Conservation (phyloP, 371 early-diverging fungal species). For the Circinella minor region DNA sequence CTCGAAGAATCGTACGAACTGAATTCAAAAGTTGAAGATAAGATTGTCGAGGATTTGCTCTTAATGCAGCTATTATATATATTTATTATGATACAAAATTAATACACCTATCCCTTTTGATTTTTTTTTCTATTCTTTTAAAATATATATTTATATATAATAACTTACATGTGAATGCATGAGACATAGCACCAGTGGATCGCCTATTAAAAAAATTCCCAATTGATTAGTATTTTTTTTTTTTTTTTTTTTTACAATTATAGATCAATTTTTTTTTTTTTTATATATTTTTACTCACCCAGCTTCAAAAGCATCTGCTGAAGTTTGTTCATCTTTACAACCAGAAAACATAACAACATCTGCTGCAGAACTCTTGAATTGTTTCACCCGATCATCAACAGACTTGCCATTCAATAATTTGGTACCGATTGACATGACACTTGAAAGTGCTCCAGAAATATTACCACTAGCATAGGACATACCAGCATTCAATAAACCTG, state of each 20-base stretch:
- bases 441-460: constrained; percentile 43
- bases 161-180: constrained; percentile 1
- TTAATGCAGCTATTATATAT: constrained; percentile 47
- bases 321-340: constrained; percentile 91
- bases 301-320: constrained; percentile 78
- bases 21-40: constrained; percentile 79
- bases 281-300: constrained; percentile 16
- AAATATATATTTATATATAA: background rate
- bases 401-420: constrained; percentile 44
- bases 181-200: constrained; percentile 36
- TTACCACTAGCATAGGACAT: constrained; percentile 56
- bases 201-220: constrained; percentile 10
- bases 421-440: constrained; percentile 54
- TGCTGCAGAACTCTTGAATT: constrained; percentile 62
- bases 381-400: constrained; percentile 39
- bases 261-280: too few relatives aligned
- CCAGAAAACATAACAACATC: constrained; percentile 89
- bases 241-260: too few relatives aligned
- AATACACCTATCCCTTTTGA: background rate
- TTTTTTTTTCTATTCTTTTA: too few relatives aligned
- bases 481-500: constrained; percentile 53
- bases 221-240: too few relatives aligned
- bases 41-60: constrained; percentile 63
- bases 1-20: constrained; percentile 69
- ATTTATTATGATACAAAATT: background rate